Percentiles rank a stretch among this genome's conserved stretches.
Evolutionary conservation across 176 grass and related monocot species (phyloP).

Genomic region (Elymus sibiricus): DNA sequence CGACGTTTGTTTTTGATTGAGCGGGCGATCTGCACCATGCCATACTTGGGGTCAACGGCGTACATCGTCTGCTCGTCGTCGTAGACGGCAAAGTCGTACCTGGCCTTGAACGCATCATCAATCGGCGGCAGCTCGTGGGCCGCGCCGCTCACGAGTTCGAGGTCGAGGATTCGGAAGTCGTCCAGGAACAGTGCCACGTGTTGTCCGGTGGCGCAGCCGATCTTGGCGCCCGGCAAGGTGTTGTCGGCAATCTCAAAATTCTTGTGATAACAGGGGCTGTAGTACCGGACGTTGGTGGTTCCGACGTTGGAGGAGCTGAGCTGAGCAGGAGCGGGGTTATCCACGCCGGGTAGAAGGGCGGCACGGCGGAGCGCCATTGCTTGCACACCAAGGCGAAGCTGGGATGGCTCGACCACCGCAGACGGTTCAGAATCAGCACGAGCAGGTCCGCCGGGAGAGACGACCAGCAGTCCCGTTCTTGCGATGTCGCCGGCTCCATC

Average conservation of each 20-base stretch:
- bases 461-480: not conserved
- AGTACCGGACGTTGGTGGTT: constrained; percentile 18
- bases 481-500: not conserved
- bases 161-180: not conserved
- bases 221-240: not conserved
- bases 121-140: not conserved
- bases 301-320: constrained; percentile 1
- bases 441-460: constrained; percentile 11
- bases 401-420: constrained; percentile 14
- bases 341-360: constrained; percentile 27
- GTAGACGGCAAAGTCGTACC: not conserved
- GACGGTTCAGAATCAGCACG: not conserved
- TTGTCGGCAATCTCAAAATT: constrained; percentile 5
- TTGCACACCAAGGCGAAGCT: constrained; percentile 16
- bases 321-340: constrained; percentile 18
- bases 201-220: constrained; percentile 16
- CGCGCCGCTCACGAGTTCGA: not conserved
- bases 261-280: constrained; percentile 26
- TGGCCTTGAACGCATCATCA: not conserved
- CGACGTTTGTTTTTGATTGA: not conserved
- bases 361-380: constrained; percentile 4
- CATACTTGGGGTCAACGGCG: not conserved
- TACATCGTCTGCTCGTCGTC: not conserved
- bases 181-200: not conserved
- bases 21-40: not conserved